A percentile compares a stretch with the other conserved stretches of the same genome.
Conservation (phyloP, 2,329 filamentous ascomycete genomes). For the Clarireedia sp. region DNA sequence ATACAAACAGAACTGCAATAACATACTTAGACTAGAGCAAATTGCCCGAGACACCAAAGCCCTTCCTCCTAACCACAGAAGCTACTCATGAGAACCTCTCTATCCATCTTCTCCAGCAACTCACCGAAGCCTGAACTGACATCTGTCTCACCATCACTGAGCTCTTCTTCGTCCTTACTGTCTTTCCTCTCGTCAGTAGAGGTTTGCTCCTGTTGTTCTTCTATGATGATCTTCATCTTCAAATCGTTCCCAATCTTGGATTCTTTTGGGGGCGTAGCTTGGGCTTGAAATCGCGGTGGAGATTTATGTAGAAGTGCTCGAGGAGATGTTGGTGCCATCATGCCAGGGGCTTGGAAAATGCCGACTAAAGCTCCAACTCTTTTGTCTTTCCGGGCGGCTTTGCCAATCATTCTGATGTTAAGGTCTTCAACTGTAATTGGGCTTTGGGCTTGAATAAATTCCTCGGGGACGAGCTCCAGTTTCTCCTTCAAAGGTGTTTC, state of each 20-base stretch:
- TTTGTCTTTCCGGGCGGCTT: slow-evolving; percentile 11
- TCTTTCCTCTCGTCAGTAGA: neutral
- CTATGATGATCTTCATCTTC: neutral
- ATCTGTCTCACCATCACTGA: slow-evolving; percentile 6
- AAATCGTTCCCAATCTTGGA: neutral
- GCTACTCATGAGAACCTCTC: neutral
- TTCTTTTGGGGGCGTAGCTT: neutral
- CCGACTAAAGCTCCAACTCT: slow-evolving; percentile 16
- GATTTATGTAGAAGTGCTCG: neutral
- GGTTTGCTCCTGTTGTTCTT: too few species aligned
- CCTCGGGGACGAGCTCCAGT: too few species aligned
- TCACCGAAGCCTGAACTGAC: slow-evolving; percentile 5
- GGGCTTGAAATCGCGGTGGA: neutral
- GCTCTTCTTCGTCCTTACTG: neutral
- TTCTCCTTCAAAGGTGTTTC: too few species aligned
- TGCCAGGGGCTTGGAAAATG: slow-evolving; percentile 18
- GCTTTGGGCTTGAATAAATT: too few species aligned
- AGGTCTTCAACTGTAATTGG: slow-evolving; percentile 2
- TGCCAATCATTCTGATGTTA: slow-evolving; percentile 11
- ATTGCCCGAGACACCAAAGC: too few species aligned
- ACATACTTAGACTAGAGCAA: neutral
- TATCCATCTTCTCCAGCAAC: slow-evolving; percentile 2
- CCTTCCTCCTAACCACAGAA: too few species aligned
- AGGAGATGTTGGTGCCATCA: slow-evolving; percentile 12
- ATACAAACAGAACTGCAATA: too few species aligned